Conservation (phyloP, 106 monocot species). For the Phalaenopsis equestris region DNA sequence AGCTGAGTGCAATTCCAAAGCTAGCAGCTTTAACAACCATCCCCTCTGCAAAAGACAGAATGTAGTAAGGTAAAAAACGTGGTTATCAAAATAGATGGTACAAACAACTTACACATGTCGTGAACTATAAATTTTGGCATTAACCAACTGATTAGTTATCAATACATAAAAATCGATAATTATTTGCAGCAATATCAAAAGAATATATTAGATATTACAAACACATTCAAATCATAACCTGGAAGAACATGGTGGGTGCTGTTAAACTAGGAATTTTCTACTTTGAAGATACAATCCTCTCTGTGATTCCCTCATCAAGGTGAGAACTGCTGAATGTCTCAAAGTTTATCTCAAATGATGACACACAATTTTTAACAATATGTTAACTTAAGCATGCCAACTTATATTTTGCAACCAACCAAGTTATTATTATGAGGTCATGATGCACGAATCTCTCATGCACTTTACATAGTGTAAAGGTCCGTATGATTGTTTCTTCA, state of each 20-base stretch:
- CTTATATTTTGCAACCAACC: neutral
- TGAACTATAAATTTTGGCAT: neutral
- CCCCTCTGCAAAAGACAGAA: constrained; percentile 50
- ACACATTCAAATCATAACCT: neutral
- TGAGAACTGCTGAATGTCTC: neutral
- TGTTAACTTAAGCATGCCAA: neutral
- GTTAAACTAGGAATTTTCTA: neutral
- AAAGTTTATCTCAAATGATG: neutral
- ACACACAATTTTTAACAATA: neutral
- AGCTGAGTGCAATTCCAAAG: constrained; percentile 80
- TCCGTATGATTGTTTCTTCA: no score
- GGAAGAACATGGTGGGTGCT: neutral
- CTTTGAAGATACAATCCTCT: neutral
- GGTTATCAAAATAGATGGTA: neutral
- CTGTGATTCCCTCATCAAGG: neutral
- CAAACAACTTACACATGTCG: neutral
- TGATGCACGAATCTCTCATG: neutral
- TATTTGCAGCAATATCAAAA: neutral
- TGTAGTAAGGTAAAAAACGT: neutral
- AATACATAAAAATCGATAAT: neutral
- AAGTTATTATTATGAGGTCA: neutral
- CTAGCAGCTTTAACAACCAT: constrained; percentile 84
- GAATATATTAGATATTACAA: neutral
- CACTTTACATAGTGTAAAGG: neutral
- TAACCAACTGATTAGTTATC: neutral